phyloP scores from a whole-genome alignment of 1,284 basidiomycete species.

The Cryptococcus sp. region DNA sequence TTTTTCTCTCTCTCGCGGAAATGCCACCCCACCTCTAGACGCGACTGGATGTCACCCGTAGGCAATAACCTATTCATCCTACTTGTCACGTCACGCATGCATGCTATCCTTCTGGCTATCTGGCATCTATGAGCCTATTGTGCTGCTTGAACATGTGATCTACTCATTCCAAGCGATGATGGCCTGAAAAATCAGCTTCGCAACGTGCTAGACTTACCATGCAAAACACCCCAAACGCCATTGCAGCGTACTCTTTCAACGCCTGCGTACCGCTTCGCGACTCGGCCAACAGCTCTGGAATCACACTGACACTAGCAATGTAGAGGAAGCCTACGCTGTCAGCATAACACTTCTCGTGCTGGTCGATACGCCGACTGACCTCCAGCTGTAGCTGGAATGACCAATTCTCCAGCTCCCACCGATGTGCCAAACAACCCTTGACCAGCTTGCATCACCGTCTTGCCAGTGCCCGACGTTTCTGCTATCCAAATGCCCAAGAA shows the following conservation, averaged over 20 bases:
- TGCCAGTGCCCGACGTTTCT: slow-evolving; percentile 46
- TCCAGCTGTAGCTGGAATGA: slow-evolving; percentile 78
- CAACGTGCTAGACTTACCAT: slow-evolving; percentile 55
- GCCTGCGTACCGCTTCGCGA: slow-evolving; percentile 79
- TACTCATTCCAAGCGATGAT: slow-evolving; percentile 68
- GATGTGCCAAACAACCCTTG: slow-evolving; percentile 78
- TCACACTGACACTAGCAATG: slow-evolving; percentile 80
- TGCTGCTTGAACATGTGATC: too few species aligned
- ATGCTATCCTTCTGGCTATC: too few species aligned
- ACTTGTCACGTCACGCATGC: too few species aligned
- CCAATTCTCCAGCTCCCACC: slow-evolving; percentile 67
- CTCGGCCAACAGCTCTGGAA: slow-evolving; percentile 77
- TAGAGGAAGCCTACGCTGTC: slow-evolving; percentile 66
- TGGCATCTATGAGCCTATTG: too few species aligned
- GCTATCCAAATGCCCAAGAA: slow-evolving; percentile 82
- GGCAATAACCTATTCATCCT: too few species aligned
- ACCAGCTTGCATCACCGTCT: slow-evolving; percentile 34
- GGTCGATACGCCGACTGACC: slow-evolving; percentile 46
- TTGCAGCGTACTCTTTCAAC: slow-evolving; percentile 62
- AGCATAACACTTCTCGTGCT: not conserved
- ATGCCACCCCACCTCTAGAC: too few species aligned
- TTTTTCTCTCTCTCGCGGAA: too few species aligned
- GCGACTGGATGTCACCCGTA: too few species aligned
- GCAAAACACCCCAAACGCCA: slow-evolving; percentile 72
- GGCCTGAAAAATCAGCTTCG: slow-evolving; percentile 21